Conservation (phyloP, 129 eudicot genomes). For the Pseudognaphalium luteoalbum region DNA sequence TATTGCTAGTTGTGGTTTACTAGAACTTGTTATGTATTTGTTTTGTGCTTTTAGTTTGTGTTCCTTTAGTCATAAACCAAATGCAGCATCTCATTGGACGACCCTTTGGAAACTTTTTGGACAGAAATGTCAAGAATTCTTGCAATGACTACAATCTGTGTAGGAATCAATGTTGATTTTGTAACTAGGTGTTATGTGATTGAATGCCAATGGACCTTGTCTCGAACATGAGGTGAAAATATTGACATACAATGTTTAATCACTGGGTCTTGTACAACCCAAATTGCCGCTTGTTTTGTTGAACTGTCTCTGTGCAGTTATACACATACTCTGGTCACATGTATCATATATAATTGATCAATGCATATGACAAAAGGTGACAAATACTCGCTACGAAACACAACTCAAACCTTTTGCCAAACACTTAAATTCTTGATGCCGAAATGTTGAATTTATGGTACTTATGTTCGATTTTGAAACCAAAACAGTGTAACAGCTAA, state of each 20-base stretch:
- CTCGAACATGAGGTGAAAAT: neutral
- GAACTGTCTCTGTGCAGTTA: neutral
- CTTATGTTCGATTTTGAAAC: neutral
- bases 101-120: too few species aligned
- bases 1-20: neutral
- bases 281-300: neutral
- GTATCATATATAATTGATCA: neutral
- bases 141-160: too few species aligned
- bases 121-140: too few species aligned
- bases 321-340: too few species aligned
- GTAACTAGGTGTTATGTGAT: too few species aligned
- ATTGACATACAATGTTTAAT: neutral
- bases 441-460: neutral
- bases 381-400: neutral
- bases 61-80: too few species aligned
- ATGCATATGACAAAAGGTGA: neutral
- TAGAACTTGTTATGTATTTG: too few species aligned
- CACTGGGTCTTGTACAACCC: neutral
- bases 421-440: neutral
- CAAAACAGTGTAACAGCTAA: neutral
- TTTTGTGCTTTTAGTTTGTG: too few species aligned
- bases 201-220: neutral
- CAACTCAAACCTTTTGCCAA: neutral
- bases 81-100: too few species aligned
- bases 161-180: too few species aligned